These are phyloP conservation scores for Xylaria multiplex DNA, from an alignment of 2,329 filamentous ascomycete species.

Conservation along the genomic window DNA sequence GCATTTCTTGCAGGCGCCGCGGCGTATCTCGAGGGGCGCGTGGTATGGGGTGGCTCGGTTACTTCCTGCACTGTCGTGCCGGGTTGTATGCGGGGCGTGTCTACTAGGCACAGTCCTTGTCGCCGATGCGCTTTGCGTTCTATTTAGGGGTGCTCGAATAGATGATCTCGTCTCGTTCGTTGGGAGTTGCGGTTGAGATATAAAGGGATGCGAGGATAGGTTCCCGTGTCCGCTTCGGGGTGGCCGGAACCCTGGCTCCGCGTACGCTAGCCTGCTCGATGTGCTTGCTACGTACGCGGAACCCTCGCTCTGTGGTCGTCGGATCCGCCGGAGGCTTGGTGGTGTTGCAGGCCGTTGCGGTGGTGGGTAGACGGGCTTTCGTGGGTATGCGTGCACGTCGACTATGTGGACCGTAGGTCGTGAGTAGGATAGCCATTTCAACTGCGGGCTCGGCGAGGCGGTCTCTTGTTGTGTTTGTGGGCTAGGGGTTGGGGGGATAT, in stretches of 20 bases:
- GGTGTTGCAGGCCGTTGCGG: constrained; percentile 37
- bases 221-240: constrained; percentile 40
- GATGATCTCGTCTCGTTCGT: not conserved
- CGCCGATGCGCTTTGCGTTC: not conserved
- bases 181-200: constrained; percentile 14
- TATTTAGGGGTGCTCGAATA: no score
- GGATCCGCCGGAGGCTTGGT: constrained; percentile 26
- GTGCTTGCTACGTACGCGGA: constrained; percentile 22
- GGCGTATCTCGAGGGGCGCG: not conserved
- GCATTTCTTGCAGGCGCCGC: constrained; percentile 40
- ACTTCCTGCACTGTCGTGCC: not conserved
- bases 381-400: constrained; percentile 47
- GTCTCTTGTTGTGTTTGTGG: constrained; percentile 15
- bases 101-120: not conserved
- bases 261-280: constrained; percentile 19
- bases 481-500: constrained; percentile 37
- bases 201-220: constrained; percentile 38
- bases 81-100: not conserved
- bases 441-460: constrained; percentile 12
- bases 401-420: constrained; percentile 38
- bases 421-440: constrained; percentile 33
- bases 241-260: constrained; percentile 36
- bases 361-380: constrained; percentile 42
- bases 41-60: not conserved
- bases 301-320: constrained; percentile 22